These are phyloP conservation scores for Phytopythium chamaehyphon DNA, from an alignment of 352 stramenopile species.

Conservation along the genomic window DNA sequence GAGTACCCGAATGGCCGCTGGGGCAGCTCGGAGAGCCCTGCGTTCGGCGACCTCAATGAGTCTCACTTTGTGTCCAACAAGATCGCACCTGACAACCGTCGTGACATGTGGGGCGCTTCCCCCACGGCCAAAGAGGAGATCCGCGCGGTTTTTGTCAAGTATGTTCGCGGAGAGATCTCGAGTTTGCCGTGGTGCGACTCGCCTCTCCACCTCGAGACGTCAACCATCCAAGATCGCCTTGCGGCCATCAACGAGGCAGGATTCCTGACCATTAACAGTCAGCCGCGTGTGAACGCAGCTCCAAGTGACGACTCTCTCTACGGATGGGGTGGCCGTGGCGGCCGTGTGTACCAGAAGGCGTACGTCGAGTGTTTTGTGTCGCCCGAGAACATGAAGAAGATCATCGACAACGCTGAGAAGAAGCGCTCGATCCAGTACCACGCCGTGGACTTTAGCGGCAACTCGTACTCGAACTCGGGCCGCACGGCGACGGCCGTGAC, in stretches of 20 bases:
- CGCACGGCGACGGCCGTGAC: constrained; percentile 95
- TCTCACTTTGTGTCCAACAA: constrained; percentile 91
- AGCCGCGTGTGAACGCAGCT: constrained; percentile 89
- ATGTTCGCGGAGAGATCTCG: constrained; percentile 94
- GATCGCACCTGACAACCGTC: constrained; percentile 59
- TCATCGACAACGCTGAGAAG: constrained; percentile 82
- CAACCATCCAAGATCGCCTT: constrained; percentile 80
- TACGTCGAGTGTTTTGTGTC: constrained; percentile 99
- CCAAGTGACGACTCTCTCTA: constrained; percentile 91
- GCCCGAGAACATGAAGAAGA: constrained; percentile 89
- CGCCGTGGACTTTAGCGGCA: constrained; percentile 86
- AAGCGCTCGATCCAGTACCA: constrained; percentile 89
- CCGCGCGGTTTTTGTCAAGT: constrained; percentile 94
- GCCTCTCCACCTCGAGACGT: constrained; percentile 93
- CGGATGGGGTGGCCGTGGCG: constrained; percentile 95
- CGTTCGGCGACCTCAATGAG: constrained; percentile 96
- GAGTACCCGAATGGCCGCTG: constrained; percentile 97
- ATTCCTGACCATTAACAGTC: constrained; percentile 97
- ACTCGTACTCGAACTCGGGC: constrained; percentile 88
- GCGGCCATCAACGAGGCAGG: constrained; percentile 69
- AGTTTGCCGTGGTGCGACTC: constrained; percentile 97
- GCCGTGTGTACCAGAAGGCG: constrained; percentile 98
- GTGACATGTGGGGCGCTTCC: constrained; percentile 94
- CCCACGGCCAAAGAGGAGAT: constrained; percentile 89
- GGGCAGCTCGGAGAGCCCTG: constrained; percentile 93